Percentiles rank a stretch among this genome's conserved stretches.
Conservation (phyloP, 495 filamentous ascomycete species). For the Pseudevernia furfuracea region DNA sequence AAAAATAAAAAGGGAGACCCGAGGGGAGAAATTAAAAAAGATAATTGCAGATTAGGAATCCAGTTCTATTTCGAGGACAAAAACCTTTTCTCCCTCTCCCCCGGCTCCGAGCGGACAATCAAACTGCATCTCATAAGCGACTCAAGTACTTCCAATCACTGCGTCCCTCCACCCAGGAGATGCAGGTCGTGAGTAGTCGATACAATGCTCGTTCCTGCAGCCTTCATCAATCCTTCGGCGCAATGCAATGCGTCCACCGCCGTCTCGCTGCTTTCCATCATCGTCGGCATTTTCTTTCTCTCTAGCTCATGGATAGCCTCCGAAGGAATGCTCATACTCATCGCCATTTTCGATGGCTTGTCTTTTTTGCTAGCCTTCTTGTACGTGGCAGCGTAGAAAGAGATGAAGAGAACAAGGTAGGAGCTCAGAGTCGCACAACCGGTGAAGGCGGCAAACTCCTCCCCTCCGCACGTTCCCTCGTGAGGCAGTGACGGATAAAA, state of each 20-base stretch:
- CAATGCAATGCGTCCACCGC: conserved; percentile 16
- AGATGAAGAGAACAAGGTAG: conserved; percentile 30
- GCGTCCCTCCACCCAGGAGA: conserved; percentile 9
- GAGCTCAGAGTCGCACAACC: conserved; percentile 31
- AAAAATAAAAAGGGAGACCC: no score
- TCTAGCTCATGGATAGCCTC: conserved; percentile 13
- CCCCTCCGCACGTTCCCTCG: conserved; percentile 26
- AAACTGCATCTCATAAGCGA: neutral
- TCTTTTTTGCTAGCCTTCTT: conserved; percentile 24
- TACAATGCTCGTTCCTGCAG: conserved; percentile 17
- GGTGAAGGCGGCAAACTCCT: conserved; percentile 29
- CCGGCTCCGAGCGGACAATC: neutral
- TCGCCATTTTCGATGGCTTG: conserved; percentile 9
- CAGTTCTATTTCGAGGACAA: no score
- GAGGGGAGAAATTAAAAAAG: no score
- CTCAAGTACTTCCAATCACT: neutral
- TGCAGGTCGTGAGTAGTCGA: conserved; percentile 10
- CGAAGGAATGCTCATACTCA: conserved; percentile 15
- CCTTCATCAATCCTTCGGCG: conserved; percentile 20
- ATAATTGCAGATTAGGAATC: no score
- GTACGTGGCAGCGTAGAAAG: conserved; percentile 29
- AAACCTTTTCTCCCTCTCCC: no score
- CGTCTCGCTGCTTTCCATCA: conserved; percentile 15
- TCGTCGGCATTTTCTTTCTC: conserved; percentile 17
- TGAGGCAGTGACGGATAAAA: conserved; percentile 27